Base-by-base conservation (phyloP, 768 basidiomycete species). In the Nevesoporus exiguus region DNA sequence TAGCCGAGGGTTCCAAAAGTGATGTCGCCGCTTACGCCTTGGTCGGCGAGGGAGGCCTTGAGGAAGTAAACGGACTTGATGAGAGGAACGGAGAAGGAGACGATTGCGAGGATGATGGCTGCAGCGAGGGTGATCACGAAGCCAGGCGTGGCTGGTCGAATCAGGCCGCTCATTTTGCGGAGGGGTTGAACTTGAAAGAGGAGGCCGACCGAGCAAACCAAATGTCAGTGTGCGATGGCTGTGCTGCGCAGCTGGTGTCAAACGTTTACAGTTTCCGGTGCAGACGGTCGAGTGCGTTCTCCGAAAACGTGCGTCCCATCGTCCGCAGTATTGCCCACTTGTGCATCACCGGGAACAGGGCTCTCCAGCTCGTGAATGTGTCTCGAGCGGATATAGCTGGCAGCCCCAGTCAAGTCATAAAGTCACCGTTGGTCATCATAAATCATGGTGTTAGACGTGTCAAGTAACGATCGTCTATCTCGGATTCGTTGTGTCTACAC, bases 1-100 rank as follows among this genome's bases (percentile, higher is more conserved):
- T 93, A 98, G 0, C 96, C 96, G 48, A 97, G 73, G 0, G 90
- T 90, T 9, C 96, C 96, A 64, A 99, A 88, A 0, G 83, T 90
- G 30, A 96, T 81, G 2, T 78, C 71, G 22, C 88, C 92, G 46
- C 71, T 76, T 43, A 74, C 47, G 22, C 77, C 76, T 31, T 74
- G 64, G 19, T 71, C 71, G 2, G 76, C 58, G 41, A 92, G 75
- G 24, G 73, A 77, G 1, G 91, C 93, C 67, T 87, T 84, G 65
- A 98, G 85, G 73, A 98, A 96, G 75, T 80, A 94, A 40, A 98
- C 74, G 2, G 87, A 85, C 70, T 92, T 96, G 78, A 97, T 77
- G 66, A 85, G 83, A 0, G 96, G 97, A 9, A 93, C 91, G 51
- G 86, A 90, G 74, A 98, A 96, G 39, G 89, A 86, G 22, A 95